Evolutionary conservation across 2,329 filamentous ascomycete genomes (phyloP), one percentile per base, ranked within the genome.

Genomic region (Aureobasidium sp.): DNA sequence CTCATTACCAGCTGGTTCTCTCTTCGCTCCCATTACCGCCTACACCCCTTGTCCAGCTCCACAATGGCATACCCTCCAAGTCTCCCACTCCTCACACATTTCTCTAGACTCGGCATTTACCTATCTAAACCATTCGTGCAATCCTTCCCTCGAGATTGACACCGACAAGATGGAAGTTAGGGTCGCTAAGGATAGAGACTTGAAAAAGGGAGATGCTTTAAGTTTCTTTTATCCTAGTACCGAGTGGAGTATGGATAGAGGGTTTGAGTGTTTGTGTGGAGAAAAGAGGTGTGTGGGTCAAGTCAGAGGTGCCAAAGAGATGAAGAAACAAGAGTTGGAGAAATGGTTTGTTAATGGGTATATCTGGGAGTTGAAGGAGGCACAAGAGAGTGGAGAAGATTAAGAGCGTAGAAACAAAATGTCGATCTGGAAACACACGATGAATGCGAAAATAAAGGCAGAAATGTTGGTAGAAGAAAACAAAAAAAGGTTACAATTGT

Each of bases 81-180:
- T 78, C 1, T 76, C 75, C 1, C 70, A 70, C 26, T 74, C 76
- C 61, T 73, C 75, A 0, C 81, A 84, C 70, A 81, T 84, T 66
- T 81, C 84, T 66, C 76, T 84, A 5, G 83, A 83, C 71, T 79
- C 76, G 63, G 82, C 83, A 66, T 73, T 84, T 12, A 77, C 84
- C 27, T 84, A 78, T 71, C 78, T 81, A 73, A 85, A 84, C 72
- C 82, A 84, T 71, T 81, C 78, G 2, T 84, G 81, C 70, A 71
- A 69, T 12, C 82, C 82, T 0, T 77, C 76, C 3, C 65, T 84
- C 15, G 76, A 82, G 57, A 82, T 84, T 66, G 81, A 84, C 67
- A 82, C 63, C 0, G 20, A 52, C 8, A 52, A 29, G 2, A 64
- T 63, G 62, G 47, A 52, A 8, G 65, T 70, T 24, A 64, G 55